These are phyloP conservation scores for Yamadazyma phyllophila DNA, from an alignment of 805 yeast species.

Conservation along the genomic window DNA sequence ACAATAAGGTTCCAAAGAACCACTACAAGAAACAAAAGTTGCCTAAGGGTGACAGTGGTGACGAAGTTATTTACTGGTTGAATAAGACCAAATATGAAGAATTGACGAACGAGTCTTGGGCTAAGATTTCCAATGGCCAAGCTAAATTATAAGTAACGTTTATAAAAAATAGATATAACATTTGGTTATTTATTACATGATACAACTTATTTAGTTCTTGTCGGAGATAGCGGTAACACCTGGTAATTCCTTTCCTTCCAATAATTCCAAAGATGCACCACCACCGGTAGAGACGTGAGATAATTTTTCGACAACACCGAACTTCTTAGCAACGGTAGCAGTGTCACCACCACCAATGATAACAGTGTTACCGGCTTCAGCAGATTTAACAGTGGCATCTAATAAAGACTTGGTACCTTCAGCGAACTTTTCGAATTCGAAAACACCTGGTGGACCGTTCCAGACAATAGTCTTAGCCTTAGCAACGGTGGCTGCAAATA, in stretches of 20 bases:
- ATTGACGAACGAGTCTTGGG: slow-evolving; percentile 61
- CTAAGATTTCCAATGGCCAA: slow-evolving; percentile 32
- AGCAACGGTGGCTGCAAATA: slow-evolving; percentile 79
- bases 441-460: slow-evolving; percentile 99
- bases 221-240: slow-evolving; percentile 93
- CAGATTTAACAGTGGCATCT: slow-evolving; percentile 84
- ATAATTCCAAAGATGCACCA: slow-evolving; percentile 98
- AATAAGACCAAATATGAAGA: slow-evolving; percentile 53
- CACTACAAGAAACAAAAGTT: slow-evolving; percentile 62
- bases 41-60: slow-evolving; percentile 62
- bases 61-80: slow-evolving; percentile 71
- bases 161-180: not conserved
- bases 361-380: slow-evolving; percentile 86
- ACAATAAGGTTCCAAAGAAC: slow-evolving; percentile 77
- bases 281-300: slow-evolving; percentile 99
- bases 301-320: slow-evolving; percentile 91
- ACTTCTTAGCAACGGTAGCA: slow-evolving; percentile 98
- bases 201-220: slow-evolving; percentile 35
- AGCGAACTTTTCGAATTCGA: slow-evolving; percentile 92
- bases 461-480: slow-evolving; percentile 97
- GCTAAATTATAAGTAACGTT: slow-evolving; percentile 29
- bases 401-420: slow-evolving; percentile 88
- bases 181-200: not conserved
- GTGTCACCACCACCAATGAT: slow-evolving; percentile 99
- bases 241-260: slow-evolving; percentile 98